A percentile compares a stretch with the other conserved stretches of the same genome.
Conservation (phyloP, 2,329 filamentous ascomycete genomes). For the Fusarium sp. region DNA sequence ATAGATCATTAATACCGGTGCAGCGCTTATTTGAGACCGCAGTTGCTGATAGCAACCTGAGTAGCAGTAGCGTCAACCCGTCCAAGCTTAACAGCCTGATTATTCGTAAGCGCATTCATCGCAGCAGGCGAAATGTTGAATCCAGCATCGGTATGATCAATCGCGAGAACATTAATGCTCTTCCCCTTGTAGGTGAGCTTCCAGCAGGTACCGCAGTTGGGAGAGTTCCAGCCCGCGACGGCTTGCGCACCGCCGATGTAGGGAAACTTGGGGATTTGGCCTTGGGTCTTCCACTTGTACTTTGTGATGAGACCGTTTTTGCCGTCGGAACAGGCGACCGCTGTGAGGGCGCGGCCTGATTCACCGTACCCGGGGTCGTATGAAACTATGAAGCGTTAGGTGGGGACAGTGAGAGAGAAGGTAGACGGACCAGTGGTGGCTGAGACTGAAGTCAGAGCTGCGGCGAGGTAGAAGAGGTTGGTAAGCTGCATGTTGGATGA, state of each 20-base stretch:
- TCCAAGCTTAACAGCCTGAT: slow-evolving; percentile 59
- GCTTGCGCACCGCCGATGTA: slow-evolving; percentile 63
- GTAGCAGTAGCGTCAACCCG: slow-evolving; percentile 59
- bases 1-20: neutral
- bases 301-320: slow-evolving; percentile 70
- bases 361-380: slow-evolving; percentile 79
- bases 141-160: slow-evolving; percentile 59
- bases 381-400: slow-evolving; percentile 58
- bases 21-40: slow-evolving; percentile 39
- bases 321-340: slow-evolving; percentile 74
- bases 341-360: slow-evolving; percentile 59
- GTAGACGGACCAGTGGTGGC: slow-evolving; percentile 44
- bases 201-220: slow-evolving; percentile 68
- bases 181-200: slow-evolving; percentile 59
- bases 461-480: slow-evolving; percentile 49
- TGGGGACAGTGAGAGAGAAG: no score
- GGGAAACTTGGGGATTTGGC: slow-evolving; percentile 60
- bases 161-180: slow-evolving; percentile 63
- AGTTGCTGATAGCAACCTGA: slow-evolving; percentile 56
- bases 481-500: slow-evolving; percentile 53
- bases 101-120: slow-evolving; percentile 64
- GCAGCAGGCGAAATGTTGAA: slow-evolving; percentile 66
- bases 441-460: slow-evolving; percentile 46
- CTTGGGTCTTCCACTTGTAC: slow-evolving; percentile 66
- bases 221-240: slow-evolving; percentile 64